These are phyloP conservation scores for Aphanoascus verrucosus DNA, from an alignment of 2,329 filamentous ascomycete species.

Conservation along the genomic window DNA sequence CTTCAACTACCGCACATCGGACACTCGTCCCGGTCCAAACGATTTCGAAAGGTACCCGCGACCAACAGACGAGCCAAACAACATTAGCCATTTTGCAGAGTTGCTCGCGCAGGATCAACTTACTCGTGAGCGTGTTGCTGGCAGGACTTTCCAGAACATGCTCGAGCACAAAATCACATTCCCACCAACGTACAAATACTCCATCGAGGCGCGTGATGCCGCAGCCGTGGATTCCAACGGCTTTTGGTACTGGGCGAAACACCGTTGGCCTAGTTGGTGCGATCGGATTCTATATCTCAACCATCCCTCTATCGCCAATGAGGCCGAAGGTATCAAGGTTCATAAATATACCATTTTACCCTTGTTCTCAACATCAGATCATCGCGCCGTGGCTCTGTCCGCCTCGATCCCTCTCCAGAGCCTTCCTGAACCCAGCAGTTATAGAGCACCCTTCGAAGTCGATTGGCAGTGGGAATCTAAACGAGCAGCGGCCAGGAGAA, in stretches of 20 bases:
- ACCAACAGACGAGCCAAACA: conserved; percentile 37
- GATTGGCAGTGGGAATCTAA: conserved; percentile 47
- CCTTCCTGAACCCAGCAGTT: conserved; percentile 24
- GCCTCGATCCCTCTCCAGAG: conserved; percentile 51
- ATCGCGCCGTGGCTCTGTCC: conserved; percentile 69
- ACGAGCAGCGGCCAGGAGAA: conserved; percentile 44
- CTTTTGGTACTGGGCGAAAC: conserved; percentile 62
- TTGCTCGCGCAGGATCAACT: conserved; percentile 73
- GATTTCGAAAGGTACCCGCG: conserved; percentile 54
- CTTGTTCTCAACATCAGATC: conserved; percentile 72
- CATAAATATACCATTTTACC: conserved; percentile 63
- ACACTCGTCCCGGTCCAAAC: conserved; percentile 49
- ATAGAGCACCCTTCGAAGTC: conserved; percentile 45
- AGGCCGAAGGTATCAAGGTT: conserved; percentile 38
- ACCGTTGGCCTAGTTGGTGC: conserved; percentile 88
- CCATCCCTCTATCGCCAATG: conserved; percentile 43
- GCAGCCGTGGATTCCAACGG: conserved; percentile 27
- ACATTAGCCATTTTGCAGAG: conserved; percentile 52
- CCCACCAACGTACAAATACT: conserved; percentile 90
- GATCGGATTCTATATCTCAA: conserved; percentile 77
- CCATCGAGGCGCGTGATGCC: conserved; percentile 35
- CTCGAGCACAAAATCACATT: conserved; percentile 65
- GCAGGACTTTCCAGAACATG: conserved; percentile 66
- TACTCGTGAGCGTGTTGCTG: conserved; percentile 55
- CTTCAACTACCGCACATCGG: conserved; percentile 83